Evolutionary conservation across 768 basidiomycete species (phyloP).

Genomic region (Trametes elegans): DNA sequence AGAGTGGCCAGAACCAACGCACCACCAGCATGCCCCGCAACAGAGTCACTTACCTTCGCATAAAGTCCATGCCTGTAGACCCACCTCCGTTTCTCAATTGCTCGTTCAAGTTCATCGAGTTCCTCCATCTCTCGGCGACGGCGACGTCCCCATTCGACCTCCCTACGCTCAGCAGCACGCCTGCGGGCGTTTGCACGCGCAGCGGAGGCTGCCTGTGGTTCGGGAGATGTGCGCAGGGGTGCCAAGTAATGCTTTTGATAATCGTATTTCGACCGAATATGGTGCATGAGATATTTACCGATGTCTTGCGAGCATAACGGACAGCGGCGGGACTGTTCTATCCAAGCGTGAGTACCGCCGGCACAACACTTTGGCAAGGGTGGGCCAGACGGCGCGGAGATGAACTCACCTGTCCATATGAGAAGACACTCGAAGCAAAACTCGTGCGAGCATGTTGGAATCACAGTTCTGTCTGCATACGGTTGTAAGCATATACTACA

Average conservation of each 20-base stretch:
- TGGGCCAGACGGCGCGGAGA: neutral
- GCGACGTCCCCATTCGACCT: conserved; percentile 57
- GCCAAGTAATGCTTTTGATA: conserved; percentile 78
- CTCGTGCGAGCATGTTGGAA: conserved; percentile 86
- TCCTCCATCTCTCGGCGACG: conserved; percentile 51
- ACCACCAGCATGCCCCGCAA: too few species aligned
- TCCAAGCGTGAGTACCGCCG: neutral
- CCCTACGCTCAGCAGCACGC: conserved; percentile 36
- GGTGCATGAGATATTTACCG: conserved; percentile 76
- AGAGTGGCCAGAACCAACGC: neutral
- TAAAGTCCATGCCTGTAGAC: conserved; percentile 78
- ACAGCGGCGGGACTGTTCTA: conserved; percentile 77
- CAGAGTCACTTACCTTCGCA: conserved; percentile 79
- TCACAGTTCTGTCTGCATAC: conserved; percentile 73
- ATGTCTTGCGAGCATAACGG: conserved; percentile 70
- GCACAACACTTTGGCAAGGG: neutral
- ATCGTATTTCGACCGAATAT: conserved; percentile 73
- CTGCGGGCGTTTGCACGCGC: conserved; percentile 29
- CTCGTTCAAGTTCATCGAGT: conserved; percentile 70
- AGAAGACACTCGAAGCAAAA: conserved; percentile 92
- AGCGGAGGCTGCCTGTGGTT: conserved; percentile 32
- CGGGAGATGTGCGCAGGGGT: conserved; percentile 56
- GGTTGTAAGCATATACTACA: conserved; percentile 88
- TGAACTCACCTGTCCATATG: conserved; percentile 74
- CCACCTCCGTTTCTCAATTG: conserved; percentile 72